Percentiles rank a stretch among this genome's conserved stretches.
Evolutionary conservation across 208 protist genomes (phyloP).

Genomic region (Porcisia deanei): DNA sequence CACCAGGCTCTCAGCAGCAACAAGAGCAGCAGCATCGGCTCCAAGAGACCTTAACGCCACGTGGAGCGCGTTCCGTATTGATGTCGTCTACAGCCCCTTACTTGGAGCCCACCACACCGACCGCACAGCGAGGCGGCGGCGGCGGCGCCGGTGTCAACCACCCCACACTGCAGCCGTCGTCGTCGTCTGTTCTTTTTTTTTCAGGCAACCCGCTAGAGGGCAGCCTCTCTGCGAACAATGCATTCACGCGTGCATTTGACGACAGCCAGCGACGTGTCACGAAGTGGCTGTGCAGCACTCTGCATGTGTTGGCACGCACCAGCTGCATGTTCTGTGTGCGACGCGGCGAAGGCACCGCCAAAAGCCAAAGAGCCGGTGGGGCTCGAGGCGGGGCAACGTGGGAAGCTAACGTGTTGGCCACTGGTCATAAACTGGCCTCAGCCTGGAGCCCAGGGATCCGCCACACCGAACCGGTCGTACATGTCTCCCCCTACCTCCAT

Average conservation of each 20-base stretch:
- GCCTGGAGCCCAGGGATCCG: not conserved
- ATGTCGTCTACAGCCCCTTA: not conserved
- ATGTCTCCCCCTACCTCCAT: constrained; percentile 16
- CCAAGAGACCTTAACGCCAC: not conserved
- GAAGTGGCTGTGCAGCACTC: constrained; percentile 15
- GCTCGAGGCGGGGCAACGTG: constrained; percentile 4
- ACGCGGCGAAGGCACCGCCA: not conserved
- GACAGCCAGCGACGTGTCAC: constrained; percentile 18
- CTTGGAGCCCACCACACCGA: not conserved
- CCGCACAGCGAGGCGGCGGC: not conserved
- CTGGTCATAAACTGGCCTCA: not conserved
- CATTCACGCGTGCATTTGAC: constrained; percentile 25
- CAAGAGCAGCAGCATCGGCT: not conserved
- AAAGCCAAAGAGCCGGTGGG: not conserved
- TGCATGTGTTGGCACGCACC: not conserved
- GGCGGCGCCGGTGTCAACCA: not conserved
- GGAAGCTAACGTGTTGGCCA: not conserved
- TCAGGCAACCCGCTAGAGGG: constrained; percentile 16
- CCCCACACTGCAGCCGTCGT: not conserved
- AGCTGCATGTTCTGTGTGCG: not conserved
- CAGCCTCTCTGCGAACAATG: constrained; percentile 30
- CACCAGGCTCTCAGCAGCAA: not conserved
- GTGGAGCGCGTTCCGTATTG: not conserved
- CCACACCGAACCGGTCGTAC: not conserved
- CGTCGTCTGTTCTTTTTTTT: not conserved